Conservation (phyloP, 139 green algal species). For the Asterochloris sp. region DNA sequence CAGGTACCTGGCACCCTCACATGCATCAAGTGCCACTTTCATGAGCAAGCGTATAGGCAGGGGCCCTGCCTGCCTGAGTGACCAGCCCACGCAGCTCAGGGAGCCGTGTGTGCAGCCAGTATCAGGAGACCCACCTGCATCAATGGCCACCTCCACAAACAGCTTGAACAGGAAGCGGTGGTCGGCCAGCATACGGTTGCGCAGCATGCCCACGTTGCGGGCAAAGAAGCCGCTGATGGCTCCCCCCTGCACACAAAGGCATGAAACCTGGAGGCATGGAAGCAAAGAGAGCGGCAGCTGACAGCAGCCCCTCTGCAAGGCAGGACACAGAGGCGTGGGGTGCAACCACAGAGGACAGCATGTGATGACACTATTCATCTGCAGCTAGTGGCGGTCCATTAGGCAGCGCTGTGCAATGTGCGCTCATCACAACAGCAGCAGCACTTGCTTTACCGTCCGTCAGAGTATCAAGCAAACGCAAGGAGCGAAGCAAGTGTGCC, state of each 20-base stretch:
- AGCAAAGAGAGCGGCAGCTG: neutral
- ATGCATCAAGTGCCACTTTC: too few species aligned
- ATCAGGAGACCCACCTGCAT: conserved; percentile 58
- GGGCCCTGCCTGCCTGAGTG: neutral
- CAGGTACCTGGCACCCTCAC: too few species aligned
- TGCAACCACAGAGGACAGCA: neutral
- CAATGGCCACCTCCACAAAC: conserved; percentile 80
- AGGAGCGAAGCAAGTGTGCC: too few species aligned
- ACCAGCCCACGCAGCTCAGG: neutral
- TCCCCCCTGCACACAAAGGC: conserved; percentile 18
- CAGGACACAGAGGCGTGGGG: neutral
- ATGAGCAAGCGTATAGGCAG: neutral
- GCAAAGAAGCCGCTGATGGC: conserved; percentile 51
- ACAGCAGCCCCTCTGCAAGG: neutral
- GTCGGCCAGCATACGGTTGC: conserved; percentile 83
- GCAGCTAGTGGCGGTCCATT: neutral
- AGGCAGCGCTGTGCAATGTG: too few species aligned
- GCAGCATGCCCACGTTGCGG: conserved; percentile 56
- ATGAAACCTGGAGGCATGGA: neutral
- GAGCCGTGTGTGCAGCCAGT: neutral
- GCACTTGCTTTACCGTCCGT: too few species aligned
- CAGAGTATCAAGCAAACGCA: too few species aligned
- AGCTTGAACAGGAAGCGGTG: conserved; percentile 86
- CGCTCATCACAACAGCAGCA: neutral
- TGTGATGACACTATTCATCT: conserved; percentile 3